Evolutionary conservation across 257 asterid genomes (phyloP), one percentile per base, ranked within the genome.

Genomic region (Penstemon eatonii): DNA sequence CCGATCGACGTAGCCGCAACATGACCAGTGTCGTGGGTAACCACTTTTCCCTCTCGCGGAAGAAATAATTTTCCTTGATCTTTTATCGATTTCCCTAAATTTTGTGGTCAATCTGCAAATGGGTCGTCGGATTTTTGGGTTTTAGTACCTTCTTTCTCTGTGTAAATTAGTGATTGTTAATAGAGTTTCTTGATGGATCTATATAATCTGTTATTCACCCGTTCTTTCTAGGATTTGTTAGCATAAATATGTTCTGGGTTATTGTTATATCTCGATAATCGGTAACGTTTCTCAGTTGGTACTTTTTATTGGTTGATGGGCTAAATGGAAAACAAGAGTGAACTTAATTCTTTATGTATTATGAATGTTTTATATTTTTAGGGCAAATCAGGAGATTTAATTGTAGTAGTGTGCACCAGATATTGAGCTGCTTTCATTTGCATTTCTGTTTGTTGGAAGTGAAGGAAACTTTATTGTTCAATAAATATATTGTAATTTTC

Each of bases 21-120:
- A 89, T 87, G 96, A 78, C 93, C 66, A 84, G 91, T 76, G 85
- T 84, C n/a, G 95, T 89, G 55, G 96, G 96, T 89, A 66, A 73
- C 74, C 43, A 45, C 2, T 68, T 67, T 38, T 53, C 58, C 60
- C 52, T 60, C 6, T 8, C 2, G 6, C 19, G 4, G 47, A 43
- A 4, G 3, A 6, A 39, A 33, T 45, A 50, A 15, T 8, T 38
- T 44, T 8, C 5, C 13, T 59, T 7, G 12, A 5, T 47, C 37
- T 51, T 66, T 33, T 38, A 2, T 76, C 36, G 58, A 56, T 50
- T 73, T 41, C 42, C 61, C 25, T 58, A n/a, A 15, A 33, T 43
- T 13, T 54, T 36, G n/a, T 64, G 68, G 55, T 60, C 13, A 75
- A 60, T 66, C 66, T 39, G 69, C 56, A 11, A 56, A 44, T 59